A percentile compares a stretch with the other conserved stretches of the same genome.
phyloP scores from a whole-genome alignment of 257 asterid genomes.

The Lycium barbarum region DNA sequence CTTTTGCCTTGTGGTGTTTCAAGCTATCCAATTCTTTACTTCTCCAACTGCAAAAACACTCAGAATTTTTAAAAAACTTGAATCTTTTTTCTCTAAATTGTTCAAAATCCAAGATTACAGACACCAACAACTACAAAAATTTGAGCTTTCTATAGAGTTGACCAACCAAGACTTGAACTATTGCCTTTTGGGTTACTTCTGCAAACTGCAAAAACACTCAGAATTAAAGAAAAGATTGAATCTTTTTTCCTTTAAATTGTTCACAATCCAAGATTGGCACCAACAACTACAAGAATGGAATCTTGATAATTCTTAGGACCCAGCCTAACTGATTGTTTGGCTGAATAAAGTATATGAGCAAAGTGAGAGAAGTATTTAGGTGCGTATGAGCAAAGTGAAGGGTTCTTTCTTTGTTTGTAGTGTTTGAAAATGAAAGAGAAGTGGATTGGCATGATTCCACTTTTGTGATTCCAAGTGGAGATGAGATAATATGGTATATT shows the following conservation, averaged over 20 bases:
- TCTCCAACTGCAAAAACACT: conserved; percentile 18
- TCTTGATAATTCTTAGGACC: conserved; percentile 27
- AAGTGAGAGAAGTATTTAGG: background rate
- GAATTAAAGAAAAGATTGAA: conserved; percentile 25
- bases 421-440: background rate
- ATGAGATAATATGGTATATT: conserved; percentile 32
- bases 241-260: conserved; percentile 11
- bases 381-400: background rate
- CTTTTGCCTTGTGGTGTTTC: conserved; percentile 26
- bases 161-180: conserved; percentile 29
- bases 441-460: conserved; percentile 37
- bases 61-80: conserved; percentile 27
- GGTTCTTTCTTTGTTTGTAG: conserved; percentile 2
- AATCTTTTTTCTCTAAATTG: conserved; percentile 22
- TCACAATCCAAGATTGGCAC: conserved; percentile 26
- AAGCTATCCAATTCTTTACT: background rate
- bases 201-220: conserved; percentile 18
- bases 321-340: too few species aligned
- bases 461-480: conserved; percentile 38
- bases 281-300: background rate
- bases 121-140: background rate
- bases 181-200: conserved; percentile 21
- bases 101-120: conserved; percentile 27
- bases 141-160: background rate
- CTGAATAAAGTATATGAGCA: background rate